These are phyloP conservation scores for Linnemannia exigua DNA, from an alignment of 192 early-diverging fungal species.

Conservation along the genomic window DNA sequence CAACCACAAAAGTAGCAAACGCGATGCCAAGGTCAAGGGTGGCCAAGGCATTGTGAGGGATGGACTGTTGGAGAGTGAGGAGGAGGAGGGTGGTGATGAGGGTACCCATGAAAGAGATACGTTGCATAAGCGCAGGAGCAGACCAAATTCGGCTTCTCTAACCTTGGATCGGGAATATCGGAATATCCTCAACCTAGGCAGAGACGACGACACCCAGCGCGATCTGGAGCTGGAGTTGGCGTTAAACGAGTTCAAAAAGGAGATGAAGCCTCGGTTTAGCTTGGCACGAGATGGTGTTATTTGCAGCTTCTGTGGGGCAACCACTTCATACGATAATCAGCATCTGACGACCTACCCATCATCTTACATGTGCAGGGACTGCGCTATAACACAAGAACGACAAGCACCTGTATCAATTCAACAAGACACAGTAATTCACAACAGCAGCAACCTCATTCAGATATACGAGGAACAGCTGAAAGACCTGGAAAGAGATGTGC, in stretches of 20 bases:
- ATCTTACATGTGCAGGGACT: neutral
- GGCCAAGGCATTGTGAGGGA: too few relatives aligned
- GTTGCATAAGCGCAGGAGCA: neutral
- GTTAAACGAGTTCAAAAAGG: neutral
- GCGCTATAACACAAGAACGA: neutral
- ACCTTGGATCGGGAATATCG: slow-evolving; percentile 10
- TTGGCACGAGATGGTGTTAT: slow-evolving; percentile 26
- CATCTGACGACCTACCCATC: slow-evolving; percentile 15
- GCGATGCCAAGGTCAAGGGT: too few relatives aligned
- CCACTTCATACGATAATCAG: slow-evolving; percentile 16
- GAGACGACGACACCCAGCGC: slow-evolving; percentile 33
- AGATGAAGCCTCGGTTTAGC: slow-evolving; percentile 19
- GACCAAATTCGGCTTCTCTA: too few relatives aligned
- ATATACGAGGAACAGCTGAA: slow-evolving; percentile 8
- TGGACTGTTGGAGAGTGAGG: too few relatives aligned
- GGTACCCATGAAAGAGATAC: neutral
- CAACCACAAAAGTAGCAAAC: too few relatives aligned
- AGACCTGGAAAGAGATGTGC: slow-evolving; percentile 12
- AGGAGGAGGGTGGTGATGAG: neutral
- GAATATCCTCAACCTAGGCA: slow-evolving; percentile 23
- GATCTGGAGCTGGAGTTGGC: slow-evolving; percentile 30
- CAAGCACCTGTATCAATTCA: neutral
- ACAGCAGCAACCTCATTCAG: neutral
- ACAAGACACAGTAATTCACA: neutral
- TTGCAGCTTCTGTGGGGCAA: slow-evolving; percentile 25